Evolutionary conservation across 2,329 filamentous ascomycete genomes (phyloP).

Genomic region (Aspergillus persii): DNA sequence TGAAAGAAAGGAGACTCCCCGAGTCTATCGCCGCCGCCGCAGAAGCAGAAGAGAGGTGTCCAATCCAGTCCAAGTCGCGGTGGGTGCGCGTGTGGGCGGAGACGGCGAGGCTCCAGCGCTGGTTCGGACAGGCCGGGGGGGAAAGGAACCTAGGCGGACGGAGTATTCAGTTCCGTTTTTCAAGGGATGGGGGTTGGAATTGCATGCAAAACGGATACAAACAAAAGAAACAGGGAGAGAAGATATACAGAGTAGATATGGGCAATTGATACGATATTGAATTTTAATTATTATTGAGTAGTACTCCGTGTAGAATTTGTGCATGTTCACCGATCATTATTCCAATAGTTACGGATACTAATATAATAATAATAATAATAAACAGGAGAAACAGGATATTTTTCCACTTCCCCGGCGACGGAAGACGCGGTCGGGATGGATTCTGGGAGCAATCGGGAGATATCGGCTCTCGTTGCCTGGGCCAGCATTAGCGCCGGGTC

Average conservation of each 20-base stretch:
- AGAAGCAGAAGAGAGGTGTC: constrained; percentile 13
- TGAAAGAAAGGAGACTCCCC: constrained; percentile 24
- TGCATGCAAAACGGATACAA: neutral
- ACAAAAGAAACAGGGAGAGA: neutral
- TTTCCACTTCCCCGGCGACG: neutral
- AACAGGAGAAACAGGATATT: neutral
- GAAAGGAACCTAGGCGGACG: neutral
- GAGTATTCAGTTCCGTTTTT: constrained; percentile 4
- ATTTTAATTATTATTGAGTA: neutral
- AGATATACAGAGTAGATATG: neutral
- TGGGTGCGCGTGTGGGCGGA: constrained; percentile 8
- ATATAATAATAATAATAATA: too few relatives aligned
- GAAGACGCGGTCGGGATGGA: constrained; percentile 12
- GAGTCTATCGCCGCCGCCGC: constrained; percentile 13
- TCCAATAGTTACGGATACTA: neutral
- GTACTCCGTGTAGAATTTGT: neutral
- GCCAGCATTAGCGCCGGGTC: constrained; percentile 23
- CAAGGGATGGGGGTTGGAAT: neutral
- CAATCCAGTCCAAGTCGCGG: neutral
- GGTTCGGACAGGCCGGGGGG: constrained; percentile 14
- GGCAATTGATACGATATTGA: neutral
- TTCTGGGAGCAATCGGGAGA: constrained; percentile 36
- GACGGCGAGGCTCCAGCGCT: constrained; percentile 18
- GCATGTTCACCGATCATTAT: neutral
- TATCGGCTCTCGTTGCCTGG: constrained; percentile 34